Evolutionary conservation across 2,329 filamentous ascomycete species (phyloP).

Genomic region (Aspergillus aculeatinus): DNA sequence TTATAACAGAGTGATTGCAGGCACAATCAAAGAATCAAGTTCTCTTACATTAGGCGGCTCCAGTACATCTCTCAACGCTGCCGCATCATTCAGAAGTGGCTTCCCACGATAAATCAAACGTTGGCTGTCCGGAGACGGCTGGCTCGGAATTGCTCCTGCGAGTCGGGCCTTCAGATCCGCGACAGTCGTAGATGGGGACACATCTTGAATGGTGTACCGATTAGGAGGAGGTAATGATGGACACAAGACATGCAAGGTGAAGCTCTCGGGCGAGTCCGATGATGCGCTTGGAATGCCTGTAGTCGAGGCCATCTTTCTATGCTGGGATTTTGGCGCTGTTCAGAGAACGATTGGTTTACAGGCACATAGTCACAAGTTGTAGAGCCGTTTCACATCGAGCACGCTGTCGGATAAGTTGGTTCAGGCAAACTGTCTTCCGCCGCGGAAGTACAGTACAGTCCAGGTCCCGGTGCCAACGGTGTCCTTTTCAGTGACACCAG

Average conservation of each 20-base stretch:
- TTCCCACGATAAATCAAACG: slow-evolving; percentile 60
- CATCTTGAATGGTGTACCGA: slow-evolving; percentile 37
- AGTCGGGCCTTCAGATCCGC: slow-evolving; percentile 55
- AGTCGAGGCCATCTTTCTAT: slow-evolving; percentile 9
- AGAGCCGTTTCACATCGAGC: not conserved
- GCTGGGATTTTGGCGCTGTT: not conserved
- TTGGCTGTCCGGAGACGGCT: slow-evolving; percentile 49
- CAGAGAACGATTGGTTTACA: not conserved
- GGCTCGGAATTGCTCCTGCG: slow-evolving; percentile 48
- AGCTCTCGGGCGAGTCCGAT: slow-evolving; percentile 12
- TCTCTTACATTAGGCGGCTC: slow-evolving; percentile 50
- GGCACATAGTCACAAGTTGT: not conserved
- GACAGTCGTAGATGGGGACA: slow-evolving; percentile 48
- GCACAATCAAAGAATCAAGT: slow-evolving; percentile 2
- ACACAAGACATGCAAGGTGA: slow-evolving; percentile 42
- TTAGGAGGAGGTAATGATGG: slow-evolving; percentile 40
- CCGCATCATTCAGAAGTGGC: slow-evolving; percentile 50
- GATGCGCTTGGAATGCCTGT: slow-evolving; percentile 2
- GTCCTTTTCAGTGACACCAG: slow-evolving; percentile 14
- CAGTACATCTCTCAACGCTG: slow-evolving; percentile 52
- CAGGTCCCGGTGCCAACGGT: slow-evolving; percentile 13
- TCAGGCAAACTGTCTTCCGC: not conserved
- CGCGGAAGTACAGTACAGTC: not conserved
- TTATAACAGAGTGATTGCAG: not conserved
- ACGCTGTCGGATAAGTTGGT: not conserved